Base-by-base conservation (phyloP, 768 basidiomycete species). In the Pisolithus sp. region DNA sequence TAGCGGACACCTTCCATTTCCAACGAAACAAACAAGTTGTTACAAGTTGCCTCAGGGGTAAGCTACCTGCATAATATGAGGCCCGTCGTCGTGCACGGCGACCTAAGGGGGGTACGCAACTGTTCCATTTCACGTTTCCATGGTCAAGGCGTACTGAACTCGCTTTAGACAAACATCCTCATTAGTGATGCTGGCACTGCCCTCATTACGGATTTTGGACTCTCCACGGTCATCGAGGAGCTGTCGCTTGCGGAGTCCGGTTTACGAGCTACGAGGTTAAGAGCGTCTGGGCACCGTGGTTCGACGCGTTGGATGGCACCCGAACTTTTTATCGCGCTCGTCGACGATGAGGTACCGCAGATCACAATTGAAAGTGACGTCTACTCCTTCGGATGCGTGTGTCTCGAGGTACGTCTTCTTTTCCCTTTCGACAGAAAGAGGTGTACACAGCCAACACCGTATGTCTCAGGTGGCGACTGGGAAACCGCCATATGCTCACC, bases 131-230 rank as follows among this genome's bases (percentile, higher is more conserved):
- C 23, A 12, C 7, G n/a, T 24, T 23, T 40, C 36, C 17, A n/a
- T 24, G n/a, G 15, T 20, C 28, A 36, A 5, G 6, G 13, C 5
- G n/a, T 26, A 7, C 41, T 49, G 26, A 34, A 17, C 31, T 28
- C 10, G 21, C 23, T 20, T 2, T 51, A 82, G 81, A 74, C 76
- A 7, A 83, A 83, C 53, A 79, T 83, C 47, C 70, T 84, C 26
- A 70, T 83, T 34, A 73, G 77, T 52, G 74, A 75, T 45, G 66
- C 71, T 10, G 81, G 80, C 9, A 59, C 64, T 31, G 76, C 80
- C 9, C 68, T 83, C 52, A 78, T 83, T 42, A 80, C 80, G 0
- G 82, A 84, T 59, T 84, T 83, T 53, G 82, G 82, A 2, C 64
- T 83, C 5, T 80, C 80, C 21, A 78, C 75, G 51, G 77, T 82